Conservation (phyloP, 345 rosid genomes). For the Nasturtium officinale region DNA sequence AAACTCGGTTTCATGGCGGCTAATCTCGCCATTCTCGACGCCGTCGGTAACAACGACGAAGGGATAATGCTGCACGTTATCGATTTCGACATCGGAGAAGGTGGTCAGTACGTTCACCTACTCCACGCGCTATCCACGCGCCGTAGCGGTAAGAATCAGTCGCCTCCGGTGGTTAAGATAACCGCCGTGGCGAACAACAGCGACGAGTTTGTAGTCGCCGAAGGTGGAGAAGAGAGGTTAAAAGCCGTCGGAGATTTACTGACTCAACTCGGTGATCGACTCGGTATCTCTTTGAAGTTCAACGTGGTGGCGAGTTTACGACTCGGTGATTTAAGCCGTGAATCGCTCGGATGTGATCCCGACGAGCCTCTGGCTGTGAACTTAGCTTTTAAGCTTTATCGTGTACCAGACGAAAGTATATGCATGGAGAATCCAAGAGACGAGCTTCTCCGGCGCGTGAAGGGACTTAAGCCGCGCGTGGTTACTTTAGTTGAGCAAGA, state of each 20-base stretch:
- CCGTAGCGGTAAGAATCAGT: conserved; percentile 23
- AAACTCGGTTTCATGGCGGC: conserved; percentile 86
- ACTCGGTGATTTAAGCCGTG: conserved; percentile 62
- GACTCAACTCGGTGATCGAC: conserved; percentile 46
- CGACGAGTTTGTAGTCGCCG: conserved; percentile 17
- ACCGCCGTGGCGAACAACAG: conserved; percentile 60
- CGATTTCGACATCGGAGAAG: conserved; percentile 84
- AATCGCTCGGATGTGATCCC: conserved; percentile 64
- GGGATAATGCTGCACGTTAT: conserved; percentile 55
- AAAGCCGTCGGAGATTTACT: conserved; percentile 51
- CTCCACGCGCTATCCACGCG: conserved; percentile 69
- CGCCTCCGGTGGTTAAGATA: conserved; percentile 49
- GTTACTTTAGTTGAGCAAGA: conserved; percentile 82
- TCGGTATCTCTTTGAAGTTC: conserved; percentile 56
- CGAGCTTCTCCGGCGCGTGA: conserved; percentile 89
- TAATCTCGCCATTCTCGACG: conserved; percentile 76
- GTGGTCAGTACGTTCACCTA: conserved; percentile 71
- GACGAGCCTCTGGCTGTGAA: conserved; percentile 78
- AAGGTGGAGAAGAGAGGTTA: conserved; percentile 55
- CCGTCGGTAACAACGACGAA: conserved; percentile 28
- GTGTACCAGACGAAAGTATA: conserved; percentile 90
- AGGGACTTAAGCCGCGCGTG: conserved; percentile 67
- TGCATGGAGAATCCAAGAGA: conserved; percentile 85
- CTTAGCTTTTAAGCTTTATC: conserved; percentile 72
- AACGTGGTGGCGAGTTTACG: conserved; percentile 46